Conservation (phyloP, 148 eudicot genomes). For the Chenopodium suecicum region DNA sequence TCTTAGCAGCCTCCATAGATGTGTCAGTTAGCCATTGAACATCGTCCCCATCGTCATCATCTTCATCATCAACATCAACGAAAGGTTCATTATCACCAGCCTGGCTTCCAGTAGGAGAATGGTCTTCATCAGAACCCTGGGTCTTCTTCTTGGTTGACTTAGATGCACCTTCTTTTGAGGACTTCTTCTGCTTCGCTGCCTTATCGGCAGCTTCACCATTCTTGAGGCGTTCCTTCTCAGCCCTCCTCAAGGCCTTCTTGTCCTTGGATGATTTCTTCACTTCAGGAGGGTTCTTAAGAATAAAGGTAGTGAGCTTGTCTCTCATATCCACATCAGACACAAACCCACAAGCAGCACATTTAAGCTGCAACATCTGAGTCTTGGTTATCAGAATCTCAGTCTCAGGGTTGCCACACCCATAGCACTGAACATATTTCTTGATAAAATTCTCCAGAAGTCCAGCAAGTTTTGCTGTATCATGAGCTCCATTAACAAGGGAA, state of each 20-base stretch:
- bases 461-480: slow-evolving; percentile 72
- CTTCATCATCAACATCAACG: slow-evolving; percentile 2
- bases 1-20: slow-evolving; percentile 62
- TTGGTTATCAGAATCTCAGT: slow-evolving; percentile 70
- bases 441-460: slow-evolving; percentile 79
- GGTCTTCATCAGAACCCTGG: slow-evolving; percentile 67
- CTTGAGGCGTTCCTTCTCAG: slow-evolving; percentile 75
- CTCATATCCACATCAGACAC: slow-evolving; percentile 84
- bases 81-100: slow-evolving; percentile 40
- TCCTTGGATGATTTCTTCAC: slow-evolving; percentile 55
- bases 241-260: slow-evolving; percentile 73
- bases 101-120: slow-evolving; percentile 55
- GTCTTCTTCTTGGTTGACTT: slow-evolving; percentile 58
- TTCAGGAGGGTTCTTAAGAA: slow-evolving; percentile 75
- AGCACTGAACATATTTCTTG: slow-evolving; percentile 81
- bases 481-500: slow-evolving; percentile 72
- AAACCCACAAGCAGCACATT: slow-evolving; percentile 82
- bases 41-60: slow-evolving; percentile 52
- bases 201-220: slow-evolving; percentile 82
- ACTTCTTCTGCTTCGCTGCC: slow-evolving; percentile 48
- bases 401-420: slow-evolving; percentile 86
- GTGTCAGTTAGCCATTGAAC: slow-evolving; percentile 79
- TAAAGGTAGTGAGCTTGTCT: slow-evolving; percentile 70
- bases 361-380: slow-evolving; percentile 61
- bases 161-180: slow-evolving; percentile 45